Evolutionary conservation across 2,329 filamentous ascomycete species (phyloP).

Genomic region (Colletotrichum incanum): DNA sequence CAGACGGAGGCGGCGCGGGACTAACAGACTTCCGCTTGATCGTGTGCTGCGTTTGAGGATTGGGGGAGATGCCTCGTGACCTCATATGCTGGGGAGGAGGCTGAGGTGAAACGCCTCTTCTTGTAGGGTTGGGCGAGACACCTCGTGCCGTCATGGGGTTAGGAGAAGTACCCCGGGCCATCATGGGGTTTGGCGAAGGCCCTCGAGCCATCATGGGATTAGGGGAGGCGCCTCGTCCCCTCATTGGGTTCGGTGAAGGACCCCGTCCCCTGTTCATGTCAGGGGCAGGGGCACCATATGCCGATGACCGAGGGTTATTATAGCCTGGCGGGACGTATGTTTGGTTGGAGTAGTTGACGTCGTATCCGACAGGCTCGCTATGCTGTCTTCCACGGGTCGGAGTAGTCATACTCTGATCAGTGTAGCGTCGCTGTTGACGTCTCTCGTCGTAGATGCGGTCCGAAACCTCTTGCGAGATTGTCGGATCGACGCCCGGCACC

Average conservation of each 20-base stretch:
- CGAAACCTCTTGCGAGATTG: slow-evolving; percentile 69
- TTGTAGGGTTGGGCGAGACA: slow-evolving; percentile 65
- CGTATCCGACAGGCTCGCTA: slow-evolving; percentile 47
- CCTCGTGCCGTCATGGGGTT: slow-evolving; percentile 59
- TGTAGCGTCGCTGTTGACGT: slow-evolving; percentile 63
- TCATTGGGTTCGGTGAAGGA: slow-evolving; percentile 58
- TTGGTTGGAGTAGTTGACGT: slow-evolving; percentile 47
- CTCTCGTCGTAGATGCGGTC: slow-evolving; percentile 72
- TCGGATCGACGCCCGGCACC: slow-evolving; percentile 73
- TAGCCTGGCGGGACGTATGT: slow-evolving; percentile 59
- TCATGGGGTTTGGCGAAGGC: slow-evolving; percentile 39
- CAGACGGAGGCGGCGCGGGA: slow-evolving; percentile 71
- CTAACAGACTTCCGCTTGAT: slow-evolving; percentile 83
- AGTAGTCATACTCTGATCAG: slow-evolving; percentile 57
- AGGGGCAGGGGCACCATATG: slow-evolving; percentile 54
- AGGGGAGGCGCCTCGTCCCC: slow-evolving; percentile 28
- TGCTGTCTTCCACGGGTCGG: slow-evolving; percentile 60
- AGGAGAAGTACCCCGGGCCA: slow-evolving; percentile 41
- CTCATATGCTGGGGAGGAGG: slow-evolving; percentile 56
- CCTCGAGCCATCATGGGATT: slow-evolving; percentile 62
- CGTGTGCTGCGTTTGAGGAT: slow-evolving; percentile 64
- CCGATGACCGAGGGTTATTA: slow-evolving; percentile 58
- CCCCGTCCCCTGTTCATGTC: slow-evolving; percentile 50
- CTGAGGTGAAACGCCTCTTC: slow-evolving; percentile 34
- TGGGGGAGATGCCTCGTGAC: slow-evolving; percentile 59